Conservation (phyloP, 805 yeast genomes). For the Saturnispora saitoi region DNA sequence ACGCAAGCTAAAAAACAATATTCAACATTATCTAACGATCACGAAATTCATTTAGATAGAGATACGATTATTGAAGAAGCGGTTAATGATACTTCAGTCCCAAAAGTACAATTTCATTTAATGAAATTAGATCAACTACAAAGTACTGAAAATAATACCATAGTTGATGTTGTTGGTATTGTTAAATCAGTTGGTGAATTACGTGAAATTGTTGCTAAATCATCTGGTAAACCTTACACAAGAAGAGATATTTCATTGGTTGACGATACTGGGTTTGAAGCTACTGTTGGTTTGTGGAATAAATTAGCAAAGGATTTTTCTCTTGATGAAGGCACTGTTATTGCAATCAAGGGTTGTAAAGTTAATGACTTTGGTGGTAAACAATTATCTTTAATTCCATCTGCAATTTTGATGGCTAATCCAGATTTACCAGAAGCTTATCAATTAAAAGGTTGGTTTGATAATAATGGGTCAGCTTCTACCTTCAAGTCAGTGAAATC, state of each 20-base stretch:
- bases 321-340: constrained; percentile 67
- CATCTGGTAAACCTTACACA: constrained; percentile 85
- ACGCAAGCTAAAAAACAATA: constrained; percentile 81
- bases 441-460: constrained; percentile 91
- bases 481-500: constrained; percentile 52
- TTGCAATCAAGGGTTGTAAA: constrained; percentile 86
- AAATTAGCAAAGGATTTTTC: constrained; percentile 72
- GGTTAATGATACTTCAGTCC: constrained; percentile 51
- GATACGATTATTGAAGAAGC: constrained; percentile 71
- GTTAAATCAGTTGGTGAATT: constrained; percentile 68
- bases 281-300: constrained; percentile 86
- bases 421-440: constrained; percentile 90
- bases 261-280: constrained; percentile 71
- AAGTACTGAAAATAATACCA: constrained; percentile 57
- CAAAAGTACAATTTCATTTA: constrained; percentile 71
- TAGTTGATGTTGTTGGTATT: constrained; percentile 80
- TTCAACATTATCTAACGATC: constrained; percentile 76
- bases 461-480: constrained; percentile 60
- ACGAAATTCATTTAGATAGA: constrained; percentile 74
- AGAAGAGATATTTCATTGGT: constrained; percentile 84
- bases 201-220: constrained; percentile 72
- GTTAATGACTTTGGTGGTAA: constrained; percentile 86
- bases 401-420: constrained; percentile 66
- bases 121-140: constrained; percentile 59
- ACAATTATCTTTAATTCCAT: constrained; percentile 68